Percentiles rank a stretch among this genome's conserved stretches.
Conservation (phyloP, 805 yeast species). For the Saccharomycopsis sp. region DNA sequence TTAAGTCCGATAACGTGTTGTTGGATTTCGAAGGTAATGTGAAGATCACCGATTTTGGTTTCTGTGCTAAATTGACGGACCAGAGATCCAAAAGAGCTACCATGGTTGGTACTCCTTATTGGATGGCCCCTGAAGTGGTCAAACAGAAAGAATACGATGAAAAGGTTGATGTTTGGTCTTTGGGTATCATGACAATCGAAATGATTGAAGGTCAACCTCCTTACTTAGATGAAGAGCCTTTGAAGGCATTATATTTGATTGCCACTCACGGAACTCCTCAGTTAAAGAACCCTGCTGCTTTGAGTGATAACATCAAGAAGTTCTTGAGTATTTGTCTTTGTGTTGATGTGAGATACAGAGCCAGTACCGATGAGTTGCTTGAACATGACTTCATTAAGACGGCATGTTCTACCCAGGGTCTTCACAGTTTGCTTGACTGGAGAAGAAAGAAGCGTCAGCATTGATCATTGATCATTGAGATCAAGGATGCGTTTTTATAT, state of each 20-base stretch:
- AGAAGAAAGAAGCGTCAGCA: constrained; percentile 25
- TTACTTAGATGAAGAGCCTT: constrained; percentile 90
- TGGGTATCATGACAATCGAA: constrained; percentile 97
- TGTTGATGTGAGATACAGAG: constrained; percentile 89
- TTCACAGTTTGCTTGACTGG: constrained; percentile 55
- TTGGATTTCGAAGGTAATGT: constrained; percentile 78
- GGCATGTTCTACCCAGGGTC: constrained; percentile 54
- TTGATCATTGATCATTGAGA: no score
- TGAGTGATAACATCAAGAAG: constrained; percentile 72
- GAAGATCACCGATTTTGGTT: constrained; percentile 94
- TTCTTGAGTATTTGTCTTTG: constrained; percentile 87
- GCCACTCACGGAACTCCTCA: constrained; percentile 97
- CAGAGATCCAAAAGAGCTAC: constrained; percentile 85
- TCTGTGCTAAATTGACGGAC: constrained; percentile 90
- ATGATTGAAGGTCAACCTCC: constrained; percentile 99
- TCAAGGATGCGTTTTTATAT: no score
- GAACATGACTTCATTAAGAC: constrained; percentile 65
- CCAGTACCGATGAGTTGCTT: constrained; percentile 80
- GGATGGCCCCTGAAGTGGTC: constrained; percentile 99
- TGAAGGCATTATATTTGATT: constrained; percentile 87
- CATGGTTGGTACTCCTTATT: constrained; percentile 98
- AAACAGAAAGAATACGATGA: constrained; percentile 93
- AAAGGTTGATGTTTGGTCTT: constrained; percentile 95
- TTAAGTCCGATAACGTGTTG: constrained; percentile 91
- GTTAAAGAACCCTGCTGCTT: constrained; percentile 76